Evolutionary conservation across 73 alveolate species (phyloP).

Genomic region (Paramecium biaurelia): DNA sequence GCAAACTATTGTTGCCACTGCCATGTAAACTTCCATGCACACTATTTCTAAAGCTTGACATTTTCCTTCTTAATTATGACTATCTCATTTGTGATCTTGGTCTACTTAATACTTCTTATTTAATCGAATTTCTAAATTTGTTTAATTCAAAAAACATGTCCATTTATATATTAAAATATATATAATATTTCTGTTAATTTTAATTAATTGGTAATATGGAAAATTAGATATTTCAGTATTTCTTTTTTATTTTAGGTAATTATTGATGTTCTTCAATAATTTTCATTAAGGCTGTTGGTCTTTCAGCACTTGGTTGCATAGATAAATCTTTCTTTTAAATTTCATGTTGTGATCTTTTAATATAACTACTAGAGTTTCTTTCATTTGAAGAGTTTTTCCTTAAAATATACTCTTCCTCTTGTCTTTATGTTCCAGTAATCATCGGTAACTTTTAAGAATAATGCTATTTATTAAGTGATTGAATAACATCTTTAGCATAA

Average conservation of each 20-base stretch:
- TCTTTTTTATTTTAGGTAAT: neutral
- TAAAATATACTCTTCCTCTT: neutral
- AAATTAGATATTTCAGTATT: neutral
- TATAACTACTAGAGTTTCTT: neutral
- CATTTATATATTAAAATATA: neutral
- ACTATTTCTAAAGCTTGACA: neutral
- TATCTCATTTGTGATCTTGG: neutral
- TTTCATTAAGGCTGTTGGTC: neutral
- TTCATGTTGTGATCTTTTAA: neutral
- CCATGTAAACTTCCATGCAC: neutral
- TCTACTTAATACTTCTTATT: neutral
- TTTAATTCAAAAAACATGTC: conserved; percentile 2
- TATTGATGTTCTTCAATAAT: conserved; percentile 30
- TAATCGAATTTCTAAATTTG: neutral
- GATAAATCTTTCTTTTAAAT: neutral
- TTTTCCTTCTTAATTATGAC: neutral
- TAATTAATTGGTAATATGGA: neutral
- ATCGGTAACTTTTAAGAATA: neutral
- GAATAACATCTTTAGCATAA: conserved; percentile 12
- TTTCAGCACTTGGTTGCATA: neutral
- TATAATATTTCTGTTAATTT: neutral
- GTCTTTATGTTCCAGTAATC: neutral
- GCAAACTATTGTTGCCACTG: neutral
- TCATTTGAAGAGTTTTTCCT: neutral
- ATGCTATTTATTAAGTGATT: neutral